Percentiles rank a stretch among this genome's conserved stretches.
Evolutionary conservation across 208 protist species (phyloP).

Genomic region (Endotrypanum monterogeii): DNA sequence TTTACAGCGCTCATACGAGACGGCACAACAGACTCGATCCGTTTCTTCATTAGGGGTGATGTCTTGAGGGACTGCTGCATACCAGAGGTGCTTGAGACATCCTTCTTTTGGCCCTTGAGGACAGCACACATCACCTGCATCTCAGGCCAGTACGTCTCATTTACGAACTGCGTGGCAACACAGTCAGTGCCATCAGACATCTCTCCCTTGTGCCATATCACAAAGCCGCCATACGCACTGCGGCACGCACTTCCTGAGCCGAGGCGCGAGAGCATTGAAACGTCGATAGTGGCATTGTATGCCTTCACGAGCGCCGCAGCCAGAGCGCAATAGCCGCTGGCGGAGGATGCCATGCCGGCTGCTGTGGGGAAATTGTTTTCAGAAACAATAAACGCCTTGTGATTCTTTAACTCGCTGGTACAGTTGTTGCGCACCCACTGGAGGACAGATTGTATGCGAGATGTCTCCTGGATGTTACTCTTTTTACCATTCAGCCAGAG

Average conservation of each 20-base stretch:
- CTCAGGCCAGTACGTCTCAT: slow-evolving; percentile 94
- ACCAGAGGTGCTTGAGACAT: slow-evolving; percentile 94
- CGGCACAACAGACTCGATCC: slow-evolving; percentile 86
- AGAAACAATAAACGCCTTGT: slow-evolving; percentile 93
- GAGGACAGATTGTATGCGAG: slow-evolving; percentile 84
- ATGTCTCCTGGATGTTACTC: slow-evolving; percentile 62
- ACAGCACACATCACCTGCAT: slow-evolving; percentile 92
- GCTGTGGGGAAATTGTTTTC: slow-evolving; percentile 99
- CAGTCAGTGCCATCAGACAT: slow-evolving; percentile 85
- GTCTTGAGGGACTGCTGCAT: slow-evolving; percentile 97
- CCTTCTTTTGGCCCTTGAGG: slow-evolving; percentile 95
- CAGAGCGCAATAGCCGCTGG: slow-evolving; percentile 97
- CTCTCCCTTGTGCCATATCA: slow-evolving; percentile 96
- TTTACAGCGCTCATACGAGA: slow-evolving; percentile 92
- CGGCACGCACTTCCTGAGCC: slow-evolving; percentile 98
- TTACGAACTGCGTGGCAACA: slow-evolving; percentile 91
- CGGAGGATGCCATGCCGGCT: slow-evolving; percentile 98
- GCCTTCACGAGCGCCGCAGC: slow-evolving; percentile 81
- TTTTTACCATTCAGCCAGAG: slow-evolving; percentile 96
- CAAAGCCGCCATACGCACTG: slow-evolving; percentile 97
- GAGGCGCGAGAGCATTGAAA: slow-evolving; percentile 91
- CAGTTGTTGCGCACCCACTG: slow-evolving; percentile 51
- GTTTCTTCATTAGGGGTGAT: slow-evolving; percentile 87
- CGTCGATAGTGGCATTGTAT: slow-evolving; percentile 66
- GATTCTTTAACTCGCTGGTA: slow-evolving; percentile 40